Base-by-base conservation (phyloP, 192 early-diverging fungal genomes). In the Podila clonocystis region DNA sequence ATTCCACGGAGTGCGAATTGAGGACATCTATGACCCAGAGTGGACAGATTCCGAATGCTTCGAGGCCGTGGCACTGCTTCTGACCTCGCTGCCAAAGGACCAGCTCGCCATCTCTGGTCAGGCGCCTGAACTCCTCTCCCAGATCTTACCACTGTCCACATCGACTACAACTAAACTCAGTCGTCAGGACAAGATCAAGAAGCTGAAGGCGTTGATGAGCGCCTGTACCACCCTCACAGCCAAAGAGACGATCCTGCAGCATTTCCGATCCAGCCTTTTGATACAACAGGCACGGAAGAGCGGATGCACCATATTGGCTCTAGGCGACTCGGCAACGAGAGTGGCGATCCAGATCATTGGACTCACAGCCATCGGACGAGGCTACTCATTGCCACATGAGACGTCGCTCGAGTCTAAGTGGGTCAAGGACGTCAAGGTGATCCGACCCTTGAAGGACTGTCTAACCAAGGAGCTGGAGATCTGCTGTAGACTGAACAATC, bases 361-460 rank as follows among this genome's bases (percentile, higher is more conserved):
- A 9, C 67, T 91, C 48, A 95, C 94, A 31, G 91, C 93, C 49
- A 91, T 93, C 63, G 97, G 97, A 13, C 92, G 94, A 36, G 97
- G 97, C n/a, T 93, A 91, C 67, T 91, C 89, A 30, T 73, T 97
- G 29, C 93, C 95, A 7, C 71, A 93, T 13, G 95, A 96, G 52
- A 90, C 93, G 8, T 87, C 90, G 0, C 69, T 87, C 9, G 88
- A 91, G 58, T 82, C 84, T 11, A 38, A 63, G 9, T 94, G 88
- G 84, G 83, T 90, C 59, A 71, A 85, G 58, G 88, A 83, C 45
- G 55, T 94, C 29, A 75, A 76, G 3, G 79, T 93, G 8, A 68
- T 92, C 26, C 87, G 93, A n/a, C 95, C 95, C 2, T 87, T 97
- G 85, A 92, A 93, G 72, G 95, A 97, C 58, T 87, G 92, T 78